A percentile compares a stretch with the other conserved stretches of the same genome.
Conservation (phyloP, 2,329 filamentous ascomycete species). For the Trichoderma harzianum region DNA sequence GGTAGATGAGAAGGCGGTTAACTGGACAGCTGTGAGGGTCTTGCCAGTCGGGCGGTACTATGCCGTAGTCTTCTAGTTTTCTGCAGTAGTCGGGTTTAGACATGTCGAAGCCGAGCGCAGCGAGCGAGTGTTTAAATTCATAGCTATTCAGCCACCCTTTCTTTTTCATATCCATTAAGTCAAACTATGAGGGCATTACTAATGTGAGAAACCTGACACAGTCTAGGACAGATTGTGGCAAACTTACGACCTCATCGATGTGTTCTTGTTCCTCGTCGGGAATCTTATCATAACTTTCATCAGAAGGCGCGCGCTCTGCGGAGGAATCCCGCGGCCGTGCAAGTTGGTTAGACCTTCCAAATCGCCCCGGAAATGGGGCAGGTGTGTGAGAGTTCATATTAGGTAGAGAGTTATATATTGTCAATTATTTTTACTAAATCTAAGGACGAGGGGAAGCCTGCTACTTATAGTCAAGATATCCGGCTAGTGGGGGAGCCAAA, state of each 20-base stretch:
- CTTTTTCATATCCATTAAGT: constrained; percentile 94
- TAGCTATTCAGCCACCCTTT: constrained; percentile 95
- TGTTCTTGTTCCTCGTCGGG: constrained; percentile 89
- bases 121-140: constrained; percentile 94
- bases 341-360: constrained; percentile 31
- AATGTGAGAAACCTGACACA: constrained; percentile 21
- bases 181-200: constrained; percentile 58
- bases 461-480: too few species aligned
- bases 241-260: constrained; percentile 85
- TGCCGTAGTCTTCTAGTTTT: constrained; percentile 77
- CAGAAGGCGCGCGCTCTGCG: constrained; percentile 34
- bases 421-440: too few species aligned
- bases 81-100: constrained; percentile 80
- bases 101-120: constrained; percentile 90
- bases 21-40: constrained; percentile 41
- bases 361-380: constrained; percentile 35
- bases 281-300: constrained; percentile 52
- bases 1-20: constrained; percentile 49
- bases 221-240: neutral
- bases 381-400: constrained; percentile 39
- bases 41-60: constrained; percentile 60
- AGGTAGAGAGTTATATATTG: too few species aligned
- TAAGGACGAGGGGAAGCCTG: too few species aligned
- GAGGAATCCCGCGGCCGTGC: constrained; percentile 32
- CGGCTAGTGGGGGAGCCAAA: too few species aligned